Evolutionary conservation across 1,284 basidiomycete genomes (phyloP), one percentile per base, ranked within the genome.

Genomic region (Anthracocystis setariae): DNA sequence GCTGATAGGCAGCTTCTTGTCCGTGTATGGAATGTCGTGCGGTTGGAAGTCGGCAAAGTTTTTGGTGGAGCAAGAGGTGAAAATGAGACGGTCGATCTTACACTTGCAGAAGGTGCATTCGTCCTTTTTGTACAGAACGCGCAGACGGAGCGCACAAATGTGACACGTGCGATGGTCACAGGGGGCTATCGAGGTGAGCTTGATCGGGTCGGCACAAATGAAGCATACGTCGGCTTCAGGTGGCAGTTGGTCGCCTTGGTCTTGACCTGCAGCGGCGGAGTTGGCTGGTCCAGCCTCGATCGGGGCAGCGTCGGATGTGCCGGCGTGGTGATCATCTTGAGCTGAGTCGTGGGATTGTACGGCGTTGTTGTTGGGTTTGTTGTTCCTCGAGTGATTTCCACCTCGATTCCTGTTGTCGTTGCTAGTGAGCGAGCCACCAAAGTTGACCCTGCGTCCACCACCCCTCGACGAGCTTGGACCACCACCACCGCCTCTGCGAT

Each of bases 51-150:
- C 70, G 46, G 57, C 50, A 43, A 74, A 81, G n/a, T 29, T 23
- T 42, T 73, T 74, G 39, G 64, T 65, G 12, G 89, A 83, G 1
- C 91, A 91, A 5, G 85, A 84, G 0, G 93, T 94, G 83, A 95
- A 96, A 64, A 95, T 89, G 24, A 96, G 87, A 1, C 88, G 87
- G 1, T 88, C 86, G 84, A 94, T 91, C 4, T 90, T 87, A 76
- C 90, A 90, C 91, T 98, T 98, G 88, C 96, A 98, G 83, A 96
- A 96, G 2, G 94, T 93, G 83, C 95, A 98, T 15, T 95, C 92
- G 55, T 62, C 65, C 62, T 81, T 81, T 66, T 98, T 98, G 87
- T 98, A 98, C 58, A 98, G 86, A 1, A 93, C 93, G 27, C 94
- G 86, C 24, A 98, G 85, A n/a, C 95, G 88, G 47, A 98, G 85